Evolutionary conservation across 306 rosid genomes (phyloP).

Genomic region (Acacia acuminata): DNA sequence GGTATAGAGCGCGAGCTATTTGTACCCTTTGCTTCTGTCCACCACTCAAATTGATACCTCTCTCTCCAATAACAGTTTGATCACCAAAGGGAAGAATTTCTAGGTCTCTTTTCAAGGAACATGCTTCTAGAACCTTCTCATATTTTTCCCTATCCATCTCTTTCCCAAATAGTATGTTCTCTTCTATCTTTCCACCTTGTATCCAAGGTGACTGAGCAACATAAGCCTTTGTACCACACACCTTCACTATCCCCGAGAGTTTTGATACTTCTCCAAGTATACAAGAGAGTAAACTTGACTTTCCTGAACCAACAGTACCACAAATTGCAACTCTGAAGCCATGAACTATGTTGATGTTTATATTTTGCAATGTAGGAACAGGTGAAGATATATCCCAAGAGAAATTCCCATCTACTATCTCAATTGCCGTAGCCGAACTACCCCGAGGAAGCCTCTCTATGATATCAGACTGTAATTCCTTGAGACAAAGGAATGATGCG

Average conservation of each 20-base stretch:
- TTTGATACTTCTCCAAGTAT: conserved; percentile 84
- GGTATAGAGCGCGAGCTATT: conserved; percentile 84
- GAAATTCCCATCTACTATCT: conserved; percentile 67
- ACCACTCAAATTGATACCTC: conserved; percentile 95
- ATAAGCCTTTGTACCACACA: conserved; percentile 84
- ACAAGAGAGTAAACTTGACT: conserved; percentile 85
- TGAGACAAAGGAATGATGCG: conserved; percentile 63
- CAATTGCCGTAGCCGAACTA: conserved; percentile 61
- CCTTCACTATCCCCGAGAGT: conserved; percentile 60
- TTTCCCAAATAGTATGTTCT: conserved; percentile 74
- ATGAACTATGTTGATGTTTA: conserved; percentile 47
- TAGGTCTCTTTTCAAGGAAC: conserved; percentile 80
- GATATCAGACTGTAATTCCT: conserved; percentile 64
- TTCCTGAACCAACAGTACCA: conserved; percentile 89
- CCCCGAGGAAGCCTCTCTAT: conserved; percentile 67
- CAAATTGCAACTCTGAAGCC: conserved; percentile 88
- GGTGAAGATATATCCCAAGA: conserved; percentile 70
- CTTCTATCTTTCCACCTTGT: conserved; percentile 86
- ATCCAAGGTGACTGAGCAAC: conserved; percentile 95
- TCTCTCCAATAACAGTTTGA: conserved; percentile 84
- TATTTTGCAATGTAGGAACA: conserved; percentile 54
- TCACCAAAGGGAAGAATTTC: conserved; percentile 80
- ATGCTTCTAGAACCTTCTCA: conserved; percentile 77
- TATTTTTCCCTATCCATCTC: conserved; percentile 73
- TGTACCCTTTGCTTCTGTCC: conserved; percentile 95